Conservation (phyloP, 1,139 yeast genomes). For the Arxiozyma telluris region DNA sequence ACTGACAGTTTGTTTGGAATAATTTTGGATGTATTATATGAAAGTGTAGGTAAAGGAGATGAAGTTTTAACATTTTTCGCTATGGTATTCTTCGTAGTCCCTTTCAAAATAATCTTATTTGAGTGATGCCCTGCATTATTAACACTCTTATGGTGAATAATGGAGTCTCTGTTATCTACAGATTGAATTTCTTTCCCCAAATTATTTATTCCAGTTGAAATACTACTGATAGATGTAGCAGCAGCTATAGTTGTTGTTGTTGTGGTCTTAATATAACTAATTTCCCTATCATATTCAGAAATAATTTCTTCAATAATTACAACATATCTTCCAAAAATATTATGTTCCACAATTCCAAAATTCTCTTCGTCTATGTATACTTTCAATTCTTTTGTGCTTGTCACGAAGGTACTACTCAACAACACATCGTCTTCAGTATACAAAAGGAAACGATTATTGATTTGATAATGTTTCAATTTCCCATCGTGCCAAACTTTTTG, state of each 20-base stretch:
- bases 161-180: not conserved
- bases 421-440: conserved; percentile 18
- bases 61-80: not conserved
- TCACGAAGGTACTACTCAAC: conserved; percentile 21
- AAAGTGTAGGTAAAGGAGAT: not conserved
- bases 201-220: not conserved
- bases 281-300: conserved; percentile 18
- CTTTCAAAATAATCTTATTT: not conserved
- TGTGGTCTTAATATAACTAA: conserved; percentile 7
- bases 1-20: not conserved
- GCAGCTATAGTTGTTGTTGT: not conserved
- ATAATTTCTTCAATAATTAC: conserved; percentile 18
- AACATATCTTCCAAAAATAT: conserved; percentile 21
- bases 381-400: conserved; percentile 19
- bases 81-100: not conserved
- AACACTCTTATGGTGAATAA: not conserved
- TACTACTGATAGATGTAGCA: not conserved
- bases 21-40: not conserved
- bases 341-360: conserved; percentile 23
- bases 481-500: conserved; percentile 32
- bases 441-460: conserved; percentile 20
- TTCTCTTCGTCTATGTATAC: conserved; percentile 16
- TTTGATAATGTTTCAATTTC: conserved; percentile 17
- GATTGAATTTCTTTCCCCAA: not conserved
- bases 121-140: not conserved